Base-by-base conservation (phyloP, 2,329 filamentous ascomycete genomes). In the Rhinocladiella similis region DNA sequence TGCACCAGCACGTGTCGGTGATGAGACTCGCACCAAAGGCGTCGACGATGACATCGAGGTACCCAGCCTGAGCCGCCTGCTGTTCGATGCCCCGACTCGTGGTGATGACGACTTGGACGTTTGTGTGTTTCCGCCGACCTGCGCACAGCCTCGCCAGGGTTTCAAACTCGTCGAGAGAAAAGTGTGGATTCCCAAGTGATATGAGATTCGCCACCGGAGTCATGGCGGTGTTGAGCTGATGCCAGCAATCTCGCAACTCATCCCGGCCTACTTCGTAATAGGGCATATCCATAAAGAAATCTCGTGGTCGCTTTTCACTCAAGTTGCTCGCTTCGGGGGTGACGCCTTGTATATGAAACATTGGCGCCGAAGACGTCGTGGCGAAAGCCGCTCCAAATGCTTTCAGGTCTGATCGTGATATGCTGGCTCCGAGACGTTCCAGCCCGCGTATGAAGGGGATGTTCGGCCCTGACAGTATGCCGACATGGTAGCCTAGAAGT, bases 1-100 rank as follows among this genome's bases (percentile, higher is more conserved):
- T 76, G 57, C 76, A 79, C 76, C 76, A 79, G 51, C 76, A 79
- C 0, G 75, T 78, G 57, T 80, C 76, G 0, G 72, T 78, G 12
- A 78, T 64, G 3, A 77, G 50, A 19, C 67, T 63, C 1, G 66
- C 73, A 0, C 77, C 76, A 49, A 77, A 77, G 0, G 13, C 33
- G 13, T 73, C 64, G 1, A 79, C 38, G 5, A 49, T 49, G 22
- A 25, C 22, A 0, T 62, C 54, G 2, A 74, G 50, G 5, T 69
- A 56, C 0, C 73, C 72, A 0, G 66, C 67, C 10, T 68, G 63
- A 1, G 39, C 33, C 7, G 70, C 70, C 38, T 52, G 48, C 5
- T 50, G 41, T 4, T 50, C 22, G 12, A 49, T 20, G 19, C 45
- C 20, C 3, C 59, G 56, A 27, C 42, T 43, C 2, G 45, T 51